Base-by-base conservation (phyloP, 169 alveolate genomes). In the Sarcocystis neurona region DNA sequence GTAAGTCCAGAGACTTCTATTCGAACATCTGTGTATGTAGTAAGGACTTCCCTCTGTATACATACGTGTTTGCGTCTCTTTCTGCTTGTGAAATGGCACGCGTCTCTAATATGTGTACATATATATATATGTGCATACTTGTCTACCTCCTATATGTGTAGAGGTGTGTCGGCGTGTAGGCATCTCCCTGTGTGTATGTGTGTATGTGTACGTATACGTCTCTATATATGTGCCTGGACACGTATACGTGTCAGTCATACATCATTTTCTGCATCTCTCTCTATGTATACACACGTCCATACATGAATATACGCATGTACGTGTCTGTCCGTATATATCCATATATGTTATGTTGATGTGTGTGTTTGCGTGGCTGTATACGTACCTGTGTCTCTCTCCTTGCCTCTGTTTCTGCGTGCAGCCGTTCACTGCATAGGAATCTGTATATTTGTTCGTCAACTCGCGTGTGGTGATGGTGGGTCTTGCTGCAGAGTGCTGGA, bases 401-500 rank as follows among this genome's bases (percentile, higher is more conserved):
- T 6, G 23, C 50, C 20, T 44, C 50, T 41, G 72, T n/a, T n/a
- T 48, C 27, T 44, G 30, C 43, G 12, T 50, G 27, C 8, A 15
- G 15, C 30, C 58, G 63, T n/a, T 32, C 30, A 77, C 18, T 30
- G 72, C 68, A 15, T 18, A 6, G 23, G 46, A 12, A 6, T 46
- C 46, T 37, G 41, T 15, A 80, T 20, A 27, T 8, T 6, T 30
- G 27, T 15, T 12, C 46, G 32, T 37, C 27, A 10, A 10, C 10
- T 30, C 88, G 10, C 6, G 27, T 12, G 48, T 15, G 27, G 37
- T 15, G 46, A 20, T 37, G 37, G 46, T 15, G 23, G 10, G 41
- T n/a, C n/a, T 68, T 27, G 41, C 47, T 86, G 56, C 84, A 85
- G 92, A 68, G 72, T 82, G 2, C 34, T 92, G 92, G 94, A 92